Conservation (phyloP, 495 filamentous ascomycete species). For the Hyphodiscus hymeniophilus region DNA sequence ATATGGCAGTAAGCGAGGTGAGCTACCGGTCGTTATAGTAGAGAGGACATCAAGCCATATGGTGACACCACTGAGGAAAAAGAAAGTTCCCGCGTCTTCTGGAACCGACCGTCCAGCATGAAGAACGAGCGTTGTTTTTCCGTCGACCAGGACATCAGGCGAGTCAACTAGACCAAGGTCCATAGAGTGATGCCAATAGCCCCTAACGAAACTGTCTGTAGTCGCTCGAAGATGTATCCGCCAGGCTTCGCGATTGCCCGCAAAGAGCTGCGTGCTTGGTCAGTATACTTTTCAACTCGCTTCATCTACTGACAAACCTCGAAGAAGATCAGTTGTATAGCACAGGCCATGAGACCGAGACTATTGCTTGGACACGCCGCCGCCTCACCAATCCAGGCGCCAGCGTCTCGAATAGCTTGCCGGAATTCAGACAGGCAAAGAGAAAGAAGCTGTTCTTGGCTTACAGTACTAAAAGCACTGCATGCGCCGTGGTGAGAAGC, state of each 20-base stretch:
- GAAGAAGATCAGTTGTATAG: slow-evolving; percentile 16
- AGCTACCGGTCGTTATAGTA: slow-evolving; percentile 10
- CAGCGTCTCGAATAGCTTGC: slow-evolving; percentile 14
- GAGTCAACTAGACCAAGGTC: slow-evolving; percentile 1
- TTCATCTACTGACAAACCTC: slow-evolving; percentile 22
- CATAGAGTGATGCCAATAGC: not conserved
- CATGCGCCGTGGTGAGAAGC: not conserved
- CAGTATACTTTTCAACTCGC: not conserved
- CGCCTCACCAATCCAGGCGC: slow-evolving; percentile 21
- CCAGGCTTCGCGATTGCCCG: slow-evolving; percentile 5
- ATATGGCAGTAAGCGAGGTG: slow-evolving; percentile 1
- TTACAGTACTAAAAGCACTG: slow-evolving; percentile 31
- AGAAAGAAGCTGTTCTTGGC: slow-evolving; percentile 31
- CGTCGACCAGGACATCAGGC: slow-evolving; percentile 1
- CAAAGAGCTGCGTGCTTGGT: slow-evolving; percentile 11
- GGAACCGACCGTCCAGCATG: not conserved
- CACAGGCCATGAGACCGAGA: slow-evolving; percentile 16
- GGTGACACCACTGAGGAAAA: slow-evolving; percentile 6
- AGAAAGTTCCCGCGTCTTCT: slow-evolving; percentile 2
- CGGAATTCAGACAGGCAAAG: slow-evolving; percentile 32
- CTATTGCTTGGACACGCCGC: slow-evolving; percentile 4
- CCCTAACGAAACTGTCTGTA: slow-evolving; percentile 2
- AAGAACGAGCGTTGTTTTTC: no score
- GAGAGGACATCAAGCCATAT: slow-evolving; percentile 16
- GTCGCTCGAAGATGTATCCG: slow-evolving; percentile 15